Evolutionary conservation across 208 protist species (phyloP).

Genomic region (Acanthamoeba sp.): DNA sequence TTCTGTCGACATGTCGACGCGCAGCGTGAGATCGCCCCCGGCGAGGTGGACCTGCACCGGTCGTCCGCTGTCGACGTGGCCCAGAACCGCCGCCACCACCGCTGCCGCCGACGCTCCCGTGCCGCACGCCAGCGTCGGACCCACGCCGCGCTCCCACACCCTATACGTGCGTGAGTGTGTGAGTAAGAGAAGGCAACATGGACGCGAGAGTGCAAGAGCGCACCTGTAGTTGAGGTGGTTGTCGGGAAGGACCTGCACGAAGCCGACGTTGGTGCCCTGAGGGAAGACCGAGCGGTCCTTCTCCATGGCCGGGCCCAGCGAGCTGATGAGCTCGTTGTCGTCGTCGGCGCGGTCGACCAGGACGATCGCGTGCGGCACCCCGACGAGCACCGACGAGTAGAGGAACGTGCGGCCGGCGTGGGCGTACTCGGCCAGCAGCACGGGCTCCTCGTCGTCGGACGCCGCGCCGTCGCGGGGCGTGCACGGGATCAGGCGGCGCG

Average conservation of each 20-base stretch:
- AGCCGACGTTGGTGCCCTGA: constrained; percentile 15
- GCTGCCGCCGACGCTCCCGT: constrained; percentile 3
- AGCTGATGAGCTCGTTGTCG: not conserved
- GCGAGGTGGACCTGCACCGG: not conserved
- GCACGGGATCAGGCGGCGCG: not conserved
- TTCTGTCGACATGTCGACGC: not conserved
- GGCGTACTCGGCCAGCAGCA: not conserved
- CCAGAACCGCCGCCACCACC: not conserved
- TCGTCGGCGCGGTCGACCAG: not conserved
- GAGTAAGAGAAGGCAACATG: too few species aligned
- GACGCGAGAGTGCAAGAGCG: too few species aligned
- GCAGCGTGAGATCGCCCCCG: not conserved
- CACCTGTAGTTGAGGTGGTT: not conserved
- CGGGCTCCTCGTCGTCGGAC: not conserved
- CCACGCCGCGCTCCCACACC: constrained; percentile 14
- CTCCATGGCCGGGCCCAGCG: not conserved
- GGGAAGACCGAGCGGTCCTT: not conserved
- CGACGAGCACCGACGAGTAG: not conserved
- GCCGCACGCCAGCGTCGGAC: constrained; percentile 1
- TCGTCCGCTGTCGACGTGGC: not conserved
- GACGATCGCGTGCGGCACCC: constrained; percentile 11
- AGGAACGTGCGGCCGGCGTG: not conserved
- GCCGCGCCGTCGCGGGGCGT: not conserved
- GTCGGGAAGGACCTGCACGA: constrained; percentile 22
- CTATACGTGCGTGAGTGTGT: not conserved